Conservation (phyloP, 108 stramenopile species). For the Skeletonema costatum region DNA sequence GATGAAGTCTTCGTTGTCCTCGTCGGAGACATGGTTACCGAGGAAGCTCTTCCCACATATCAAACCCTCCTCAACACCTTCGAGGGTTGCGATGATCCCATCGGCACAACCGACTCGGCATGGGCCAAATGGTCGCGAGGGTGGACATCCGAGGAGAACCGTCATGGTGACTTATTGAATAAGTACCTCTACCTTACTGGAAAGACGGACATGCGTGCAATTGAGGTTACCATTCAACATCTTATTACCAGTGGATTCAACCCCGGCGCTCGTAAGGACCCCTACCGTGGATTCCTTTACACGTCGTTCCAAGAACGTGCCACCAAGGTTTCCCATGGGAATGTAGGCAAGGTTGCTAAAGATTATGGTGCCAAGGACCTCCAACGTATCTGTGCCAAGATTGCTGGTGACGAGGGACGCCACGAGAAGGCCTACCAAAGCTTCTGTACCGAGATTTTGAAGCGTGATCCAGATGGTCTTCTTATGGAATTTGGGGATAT, state of each 20-base stretch:
- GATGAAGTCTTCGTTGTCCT: slow-evolving; percentile 88
- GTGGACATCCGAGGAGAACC: slow-evolving; percentile 94
- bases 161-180: slow-evolving; percentile 92
- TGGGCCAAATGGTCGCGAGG: slow-evolving; percentile 92
- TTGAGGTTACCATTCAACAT: slow-evolving; percentile 93
- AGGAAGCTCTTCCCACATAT: slow-evolving; percentile 92
- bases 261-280: slow-evolving; percentile 86
- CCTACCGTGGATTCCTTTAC: slow-evolving; percentile 94
- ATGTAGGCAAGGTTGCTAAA: slow-evolving; percentile 83
- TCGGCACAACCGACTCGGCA: slow-evolving; percentile 78
- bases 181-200: slow-evolving; percentile 90
- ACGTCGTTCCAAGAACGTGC: slow-evolving; percentile 95
- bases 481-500: slow-evolving; percentile 84
- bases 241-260: slow-evolving; percentile 92
- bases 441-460: slow-evolving; percentile 82
- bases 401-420: slow-evolving; percentile 92
- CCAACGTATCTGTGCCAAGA: slow-evolving; percentile 81
- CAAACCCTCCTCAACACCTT: slow-evolving; percentile 93
- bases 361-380: slow-evolving; percentile 73
- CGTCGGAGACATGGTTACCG: slow-evolving; percentile 93
- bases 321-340: slow-evolving; percentile 87
- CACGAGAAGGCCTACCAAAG: slow-evolving; percentile 93
- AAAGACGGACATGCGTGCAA: slow-evolving; percentile 85
- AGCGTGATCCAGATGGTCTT: slow-evolving; percentile 86
- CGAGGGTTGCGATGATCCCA: slow-evolving; percentile 93